These are phyloP conservation scores for Colletotrichum navitas DNA, from an alignment of 2,329 filamentous ascomycete genomes.

Conservation along the genomic window DNA sequence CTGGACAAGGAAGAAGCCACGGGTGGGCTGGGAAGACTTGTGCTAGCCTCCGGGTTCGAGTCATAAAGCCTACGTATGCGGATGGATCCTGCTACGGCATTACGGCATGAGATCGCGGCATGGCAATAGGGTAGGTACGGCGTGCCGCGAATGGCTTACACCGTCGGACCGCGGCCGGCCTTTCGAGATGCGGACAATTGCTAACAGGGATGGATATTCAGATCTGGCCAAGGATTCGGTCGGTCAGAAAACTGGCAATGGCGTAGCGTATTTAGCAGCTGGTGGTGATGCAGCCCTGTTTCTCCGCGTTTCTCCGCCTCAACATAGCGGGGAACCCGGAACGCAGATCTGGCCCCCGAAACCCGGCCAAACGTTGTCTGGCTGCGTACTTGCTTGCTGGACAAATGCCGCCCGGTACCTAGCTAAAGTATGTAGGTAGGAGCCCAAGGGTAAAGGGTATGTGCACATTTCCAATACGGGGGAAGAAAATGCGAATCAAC, in stretches of 20 bases:
- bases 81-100: background rate
- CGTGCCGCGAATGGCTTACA: background rate
- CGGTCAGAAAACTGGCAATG: too few relatives aligned
- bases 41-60: background rate
- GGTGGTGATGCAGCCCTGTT: background rate
- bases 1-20: background rate
- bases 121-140: background rate
- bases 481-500: background rate
- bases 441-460: background rate
- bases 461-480: too few relatives aligned
- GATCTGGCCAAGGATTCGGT: background rate
- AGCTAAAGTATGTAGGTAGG: too few relatives aligned
- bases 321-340: background rate
- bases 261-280: too few relatives aligned
- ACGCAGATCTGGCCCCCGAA: slow-evolving; percentile 12
- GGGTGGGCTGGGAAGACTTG: background rate
- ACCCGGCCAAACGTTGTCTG: background rate
- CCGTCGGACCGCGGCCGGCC: background rate
- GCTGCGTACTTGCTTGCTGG: too few relatives aligned
- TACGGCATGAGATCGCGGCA: background rate
- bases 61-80: background rate
- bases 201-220: too few relatives aligned
- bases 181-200: background rate
- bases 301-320: slow-evolving; percentile 19
- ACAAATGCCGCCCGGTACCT: too few relatives aligned